Base-by-base conservation (phyloP, 768 basidiomycete genomes). In the Tylopilus rubrobrunneus region DNA sequence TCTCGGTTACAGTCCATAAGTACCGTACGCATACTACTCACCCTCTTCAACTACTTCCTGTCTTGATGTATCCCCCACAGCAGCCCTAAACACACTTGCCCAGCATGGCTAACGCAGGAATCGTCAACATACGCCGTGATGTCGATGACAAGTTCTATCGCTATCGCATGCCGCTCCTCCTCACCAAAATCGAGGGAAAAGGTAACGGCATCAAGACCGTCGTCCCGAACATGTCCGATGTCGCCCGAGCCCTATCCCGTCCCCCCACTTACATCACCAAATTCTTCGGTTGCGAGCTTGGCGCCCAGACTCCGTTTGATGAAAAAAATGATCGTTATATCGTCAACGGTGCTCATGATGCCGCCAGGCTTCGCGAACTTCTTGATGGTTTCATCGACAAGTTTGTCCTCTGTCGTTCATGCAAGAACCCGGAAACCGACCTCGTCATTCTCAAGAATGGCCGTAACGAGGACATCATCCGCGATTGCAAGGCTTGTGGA, bases 191-290 rank as follows among this genome's bases (percentile, higher is more conserved):
- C 34, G 97, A 99, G 76, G 97, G 97, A 65, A 95, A 94, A 73
- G 97, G 97, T 56, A 99, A 99, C 71, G 97, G 97, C 65, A 98
- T 99, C 76, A 99, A 99, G 78, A 99, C 97, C 44, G 95, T 99
- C 67, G 76, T 98, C 50, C 95, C 95, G 19, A 99, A 99, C 75
- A 98, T 99, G 93, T 84, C 92, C 56, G 97, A 98, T 72, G 88
- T 99, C 60, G 92, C 96, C 45, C 87, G 92, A 59, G 94, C 97
- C 43, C 83, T 99, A 60, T 91, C 87, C 66, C 88, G 97, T 54
- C 96, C 96, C 55, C 89, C 97, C 27, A 83, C 94, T 41, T 97
- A 98, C 71, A 89, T 96, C 57, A 98, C 96, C 73, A 99, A 99
- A 74, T 99, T 95, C 80, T 98, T 99, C 65, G 97, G 97, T 31